Evolutionary conservation across 208 protist genomes (phyloP), one percentile per base, ranked within the genome.

Genomic region (Phytomonas francai): DNA sequence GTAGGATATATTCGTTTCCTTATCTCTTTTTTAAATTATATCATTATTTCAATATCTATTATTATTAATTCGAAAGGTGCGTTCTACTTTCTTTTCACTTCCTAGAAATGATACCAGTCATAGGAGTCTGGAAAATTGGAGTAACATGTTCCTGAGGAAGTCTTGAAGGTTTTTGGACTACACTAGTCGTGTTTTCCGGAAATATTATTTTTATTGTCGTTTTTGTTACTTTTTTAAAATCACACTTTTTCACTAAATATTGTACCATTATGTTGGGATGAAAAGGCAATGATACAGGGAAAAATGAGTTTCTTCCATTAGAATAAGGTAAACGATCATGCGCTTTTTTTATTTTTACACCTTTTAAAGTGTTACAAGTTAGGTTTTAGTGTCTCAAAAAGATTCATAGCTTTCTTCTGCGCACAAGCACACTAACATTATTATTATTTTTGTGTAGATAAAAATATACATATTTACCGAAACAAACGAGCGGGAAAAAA

Each of bases 11-110:
- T 60, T 60, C 3, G 3, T 30, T 34, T 9, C 32, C 67, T 76
- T 62, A 39, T 49, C 31, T 74, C 3, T 70, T 58, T 74, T 45
- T 68, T 67, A 60, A 59, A 59, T 59, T 67, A 61, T 54, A 49
- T 77, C 32, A 65, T 65, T 63, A 25, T 3, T 39, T 72, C 22
- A 65, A 67, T 67, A 61, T 70, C 45, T 64, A 70, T 60, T 68
- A 33, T 42, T 68, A 16, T 36, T 33, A 42, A 45, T 60, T 57
- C 22, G 25, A 57, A 57, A 57, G 25, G 25, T 57, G 22, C n/a
- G 49, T 57, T 57, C n/a, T 57, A 57, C 49, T 57, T 57, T 25
- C n/a, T 57, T 57, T 57, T 57, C 22, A 25, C 3, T 60, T 60
- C 9, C 57, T 60, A 34, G 3, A 60, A 32, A 60, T 3, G 31